These are phyloP conservation scores for Phytophthora tentaculata DNA, from an alignment of 352 stramenopile species.

Conservation along the genomic window DNA sequence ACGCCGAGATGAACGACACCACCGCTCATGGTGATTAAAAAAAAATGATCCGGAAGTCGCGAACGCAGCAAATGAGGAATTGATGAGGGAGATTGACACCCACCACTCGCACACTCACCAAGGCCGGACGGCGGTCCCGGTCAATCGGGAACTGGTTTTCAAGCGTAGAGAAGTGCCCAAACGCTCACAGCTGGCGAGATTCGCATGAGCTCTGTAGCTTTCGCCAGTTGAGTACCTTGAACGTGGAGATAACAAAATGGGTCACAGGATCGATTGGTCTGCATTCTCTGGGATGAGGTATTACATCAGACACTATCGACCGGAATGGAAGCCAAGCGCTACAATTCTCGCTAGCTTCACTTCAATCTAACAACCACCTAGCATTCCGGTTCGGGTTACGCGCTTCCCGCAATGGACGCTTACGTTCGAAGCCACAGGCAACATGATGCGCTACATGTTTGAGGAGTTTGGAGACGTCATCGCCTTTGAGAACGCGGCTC, in stretches of 20 bases:
- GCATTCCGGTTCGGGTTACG: neutral
- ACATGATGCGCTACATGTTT: conserved; percentile 35
- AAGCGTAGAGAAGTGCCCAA: neutral
- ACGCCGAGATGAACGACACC: conserved; percentile 7
- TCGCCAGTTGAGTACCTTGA: conserved; percentile 1
- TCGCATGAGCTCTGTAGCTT: neutral
- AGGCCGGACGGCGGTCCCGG: neutral
- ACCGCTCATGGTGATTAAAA: neutral
- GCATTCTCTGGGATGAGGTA: neutral
- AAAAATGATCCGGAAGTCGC: neutral
- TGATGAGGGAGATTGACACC: too few species aligned
- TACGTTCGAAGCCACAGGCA: conserved; percentile 32
- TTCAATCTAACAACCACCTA: neutral
- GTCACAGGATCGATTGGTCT: neutral
- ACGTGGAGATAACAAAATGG: neutral
- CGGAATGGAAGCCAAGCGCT: too few species aligned
- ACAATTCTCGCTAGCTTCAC: neutral
- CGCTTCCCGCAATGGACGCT: conserved; percentile 32
- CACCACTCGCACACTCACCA: neutral
- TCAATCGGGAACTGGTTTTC: neutral
- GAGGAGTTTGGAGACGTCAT: conserved; percentile 34
- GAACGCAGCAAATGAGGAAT: neutral
- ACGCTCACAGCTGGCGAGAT: neutral
- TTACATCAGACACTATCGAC: too few species aligned
- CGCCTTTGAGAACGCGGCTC: conserved; percentile 31